Evolutionary conservation across 441 rosid genomes (phyloP), one percentile per base, ranked within the genome.

Genomic region (Gossypium gossypioides): DNA sequence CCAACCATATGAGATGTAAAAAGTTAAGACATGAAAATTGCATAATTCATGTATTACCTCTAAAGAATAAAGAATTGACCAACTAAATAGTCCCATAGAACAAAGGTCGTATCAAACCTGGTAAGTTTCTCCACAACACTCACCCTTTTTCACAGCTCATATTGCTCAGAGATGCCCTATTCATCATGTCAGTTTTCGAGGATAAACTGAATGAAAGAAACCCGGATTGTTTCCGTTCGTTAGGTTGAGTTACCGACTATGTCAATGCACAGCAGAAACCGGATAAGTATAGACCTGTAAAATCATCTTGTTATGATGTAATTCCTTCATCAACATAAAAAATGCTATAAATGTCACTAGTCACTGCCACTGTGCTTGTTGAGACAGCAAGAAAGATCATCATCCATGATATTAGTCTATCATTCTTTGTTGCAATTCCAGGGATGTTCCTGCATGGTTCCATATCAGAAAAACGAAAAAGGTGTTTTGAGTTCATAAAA

Each of bases 351-450:
- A 86, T 77, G 37, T 87, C 89, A 60, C 84, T 87, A 13, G 77
- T 80, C n/a, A 89, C 78, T 25, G 90, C 89, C 64, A 78, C 87
- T 4, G 74, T 77, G 80, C 91, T 89, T 3, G 86, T 83, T 6
- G 85, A 77, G 69, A 82, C 73, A 3, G 91, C 85, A 71, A 87
- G 75, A 24, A 80, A 4, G 65, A 89, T 81, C 91, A 87, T 85
- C 34, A 83, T 22, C 89, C 87, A 84, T 16, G 90, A 82, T 29
- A 74, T 76, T 72, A 80, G 4, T 71, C 70, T 83, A 79, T 87
- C 90, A 6, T 75, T 82, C 83, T 78, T 83, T 2, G 87, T 85
- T 50, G 89, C 85, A 44, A 84, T 81, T 66, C 89, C 85, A 57
- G 81, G 82, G 40, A 75, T 72, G 60, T 89, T 87, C 84, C 90